Evolutionary conservation across 106 monocot genomes (phyloP).

Genomic region (Hemerocallis citrina): DNA sequence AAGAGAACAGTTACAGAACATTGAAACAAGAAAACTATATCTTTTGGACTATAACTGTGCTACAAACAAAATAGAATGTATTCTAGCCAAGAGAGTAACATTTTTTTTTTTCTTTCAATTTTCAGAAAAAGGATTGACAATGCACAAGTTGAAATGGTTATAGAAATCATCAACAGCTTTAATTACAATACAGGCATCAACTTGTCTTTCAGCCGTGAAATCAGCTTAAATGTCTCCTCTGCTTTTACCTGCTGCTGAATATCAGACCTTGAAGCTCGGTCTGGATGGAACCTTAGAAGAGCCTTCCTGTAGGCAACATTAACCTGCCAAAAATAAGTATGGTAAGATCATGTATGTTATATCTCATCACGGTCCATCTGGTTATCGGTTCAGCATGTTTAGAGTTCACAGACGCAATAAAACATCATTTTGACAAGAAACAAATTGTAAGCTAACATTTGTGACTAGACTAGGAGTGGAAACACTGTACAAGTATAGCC

Average conservation of each 20-base stretch:
- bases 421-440: too few relatives aligned
- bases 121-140: not conserved
- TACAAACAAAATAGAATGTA: not conserved
- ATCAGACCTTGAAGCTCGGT: conserved; percentile 63
- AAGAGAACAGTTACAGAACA: not conserved
- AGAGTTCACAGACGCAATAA: not conserved
- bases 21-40: too few relatives aligned
- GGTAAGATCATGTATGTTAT: not conserved
- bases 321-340: conserved; percentile 31
- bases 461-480: too few relatives aligned
- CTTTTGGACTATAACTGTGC: too few relatives aligned
- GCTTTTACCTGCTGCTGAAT: conserved; percentile 76
- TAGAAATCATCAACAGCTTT: not conserved
- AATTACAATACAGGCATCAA: conserved; percentile 17
- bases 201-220: conserved; percentile 79
- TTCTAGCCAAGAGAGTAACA: not conserved
- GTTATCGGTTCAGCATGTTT: not conserved
- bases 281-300: conserved; percentile 79
- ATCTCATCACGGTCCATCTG: not conserved
- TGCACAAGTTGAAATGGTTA: not conserved
- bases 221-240: conserved; percentile 93
- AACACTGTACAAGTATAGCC: too few relatives aligned
- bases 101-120: not conserved
- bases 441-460: too few relatives aligned
- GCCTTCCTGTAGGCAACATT: conserved; percentile 83